Base-by-base conservation (phyloP, 2,329 filamentous ascomycete genomes). In the Fusarium sp. region DNA sequence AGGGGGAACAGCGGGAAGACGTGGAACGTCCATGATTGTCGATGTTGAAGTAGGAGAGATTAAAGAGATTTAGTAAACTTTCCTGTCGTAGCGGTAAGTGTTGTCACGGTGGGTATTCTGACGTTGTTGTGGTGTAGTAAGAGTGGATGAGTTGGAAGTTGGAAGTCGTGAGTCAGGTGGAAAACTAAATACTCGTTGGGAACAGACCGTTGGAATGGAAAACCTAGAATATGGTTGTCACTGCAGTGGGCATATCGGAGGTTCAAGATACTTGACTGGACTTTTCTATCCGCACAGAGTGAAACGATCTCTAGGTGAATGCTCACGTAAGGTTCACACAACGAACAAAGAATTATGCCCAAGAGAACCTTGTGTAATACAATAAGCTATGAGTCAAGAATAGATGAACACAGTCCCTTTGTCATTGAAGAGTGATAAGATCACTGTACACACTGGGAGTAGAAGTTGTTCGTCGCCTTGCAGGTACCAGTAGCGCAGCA, bases 401-500 rank as follows among this genome's bases (percentile, higher is more conserved):
- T 38, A n/a, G 1, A n/a, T 4, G 34, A 38, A 38, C 34, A 38
- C 18, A 38, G 18, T 1, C 34, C 1, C 6, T 38, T 4, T 7
- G 6, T 2, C 10, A 12, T n/a, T n/a, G 34, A 7, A n/a, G 10
- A 12, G 18, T 4, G 18, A 3, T 6, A 3, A 5, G 9, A 13
- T 29, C 10, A 63, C 18, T 53, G 51, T 15, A 34, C 27, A n/a
- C 60, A 63, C 8, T 63, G 60, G 22, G 60, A 47, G 34, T 63
- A 63, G 15, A 22, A 63, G 6, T 63, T 43, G 20, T 63, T 63
- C 0, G 29, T 13, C 5, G 58, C n/a, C 12, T 63, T 63, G 58
- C 60, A 63, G 0, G 60, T 63, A 43, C 58, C 58, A 30, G 60
- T 63, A 8, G 60, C 58, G 24, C 60, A 63, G 29, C 60, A 63